These are phyloP conservation scores for Suhomyces guaymorum DNA, from an alignment of 1,139 yeast species.

Conservation along the genomic window DNA sequence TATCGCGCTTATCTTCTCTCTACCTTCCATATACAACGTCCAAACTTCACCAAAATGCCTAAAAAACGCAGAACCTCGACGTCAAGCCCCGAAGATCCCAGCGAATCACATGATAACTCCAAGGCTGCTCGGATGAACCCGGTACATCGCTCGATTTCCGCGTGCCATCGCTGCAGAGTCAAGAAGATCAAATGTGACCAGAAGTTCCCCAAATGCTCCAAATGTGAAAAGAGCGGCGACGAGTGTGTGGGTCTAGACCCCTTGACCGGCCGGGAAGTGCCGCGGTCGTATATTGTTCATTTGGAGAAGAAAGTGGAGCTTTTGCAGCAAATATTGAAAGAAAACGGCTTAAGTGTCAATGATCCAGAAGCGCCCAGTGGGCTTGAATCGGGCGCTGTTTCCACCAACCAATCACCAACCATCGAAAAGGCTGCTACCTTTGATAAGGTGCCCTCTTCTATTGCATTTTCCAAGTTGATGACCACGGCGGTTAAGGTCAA, in stretches of 20 bases:
- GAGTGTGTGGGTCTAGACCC: constrained; percentile 86
- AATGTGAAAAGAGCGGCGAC: constrained; percentile 65
- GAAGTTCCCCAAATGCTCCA: constrained; percentile 73
- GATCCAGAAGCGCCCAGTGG: background rate
- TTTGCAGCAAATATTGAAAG: constrained; percentile 52
- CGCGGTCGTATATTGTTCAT: constrained; percentile 75
- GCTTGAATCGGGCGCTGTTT: no score
- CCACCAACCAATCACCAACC: background rate
- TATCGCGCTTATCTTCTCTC: background rate
- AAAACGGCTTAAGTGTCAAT: constrained; percentile 32
- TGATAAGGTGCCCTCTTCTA: no score
- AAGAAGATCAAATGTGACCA: constrained; percentile 86
- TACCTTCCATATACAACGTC: background rate
- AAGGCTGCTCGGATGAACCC: no score
- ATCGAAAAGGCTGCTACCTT: background rate
- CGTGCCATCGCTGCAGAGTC: constrained; percentile 79
- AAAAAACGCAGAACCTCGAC: constrained; percentile 5
- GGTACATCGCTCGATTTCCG: constrained; percentile 59
- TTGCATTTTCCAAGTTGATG: constrained; percentile 71
- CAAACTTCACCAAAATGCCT: constrained; percentile 1
- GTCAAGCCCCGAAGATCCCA: no score
- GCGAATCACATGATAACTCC: no score
- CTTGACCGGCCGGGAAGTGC: constrained; percentile 83
- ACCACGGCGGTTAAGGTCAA: constrained; percentile 73
- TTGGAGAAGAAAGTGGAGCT: constrained; percentile 64